Evolutionary conservation across 495 filamentous ascomycete genomes (phyloP).

Genomic region (Articulospora tetracladia): DNA sequence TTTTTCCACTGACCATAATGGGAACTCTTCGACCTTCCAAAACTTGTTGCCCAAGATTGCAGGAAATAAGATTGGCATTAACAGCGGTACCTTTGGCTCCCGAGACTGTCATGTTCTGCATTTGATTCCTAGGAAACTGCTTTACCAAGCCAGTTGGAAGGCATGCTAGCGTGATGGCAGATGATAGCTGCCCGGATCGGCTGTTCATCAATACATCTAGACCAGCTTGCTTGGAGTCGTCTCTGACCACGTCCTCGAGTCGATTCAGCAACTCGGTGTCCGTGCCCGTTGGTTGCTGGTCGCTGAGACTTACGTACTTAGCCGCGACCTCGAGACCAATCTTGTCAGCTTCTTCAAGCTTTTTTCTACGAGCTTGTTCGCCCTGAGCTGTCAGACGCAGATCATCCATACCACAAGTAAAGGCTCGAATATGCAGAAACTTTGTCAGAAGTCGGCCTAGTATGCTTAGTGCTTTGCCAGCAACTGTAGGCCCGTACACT

Average conservation of each 20-base stretch:
- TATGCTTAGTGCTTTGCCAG: constrained; percentile 82
- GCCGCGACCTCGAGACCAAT: constrained; percentile 81
- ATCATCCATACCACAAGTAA: constrained; percentile 97
- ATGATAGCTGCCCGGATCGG: constrained; percentile 67
- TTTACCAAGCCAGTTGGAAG: constrained; percentile 82
- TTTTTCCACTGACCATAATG: constrained; percentile 97
- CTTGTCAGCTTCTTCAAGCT: constrained; percentile 60
- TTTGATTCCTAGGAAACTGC: constrained; percentile 93
- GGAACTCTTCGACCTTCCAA: constrained; percentile 93
- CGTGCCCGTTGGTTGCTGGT: constrained; percentile 49
- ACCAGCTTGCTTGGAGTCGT: constrained; percentile 83
- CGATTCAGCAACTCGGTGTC: constrained; percentile 69
- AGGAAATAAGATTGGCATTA: constrained; percentile 97
- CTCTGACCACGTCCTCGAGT: constrained; percentile 84
- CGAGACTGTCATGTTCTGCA: constrained; percentile 97
- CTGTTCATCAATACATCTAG: constrained; percentile 82
- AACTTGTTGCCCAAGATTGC: constrained; percentile 95
- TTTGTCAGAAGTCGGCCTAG: constrained; percentile 86
- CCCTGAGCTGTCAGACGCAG: constrained; percentile 79
- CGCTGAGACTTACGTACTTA: constrained; percentile 87
- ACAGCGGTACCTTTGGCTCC: constrained; percentile 91
- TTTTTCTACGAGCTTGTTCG: constrained; percentile 65
- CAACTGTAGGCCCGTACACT: constrained; percentile 80
- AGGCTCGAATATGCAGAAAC: constrained; percentile 87
- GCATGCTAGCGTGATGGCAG: constrained; percentile 71